phyloP scores from a whole-genome alignment of 208 protist species.

The Acanthamoeba pearcei region DNA sequence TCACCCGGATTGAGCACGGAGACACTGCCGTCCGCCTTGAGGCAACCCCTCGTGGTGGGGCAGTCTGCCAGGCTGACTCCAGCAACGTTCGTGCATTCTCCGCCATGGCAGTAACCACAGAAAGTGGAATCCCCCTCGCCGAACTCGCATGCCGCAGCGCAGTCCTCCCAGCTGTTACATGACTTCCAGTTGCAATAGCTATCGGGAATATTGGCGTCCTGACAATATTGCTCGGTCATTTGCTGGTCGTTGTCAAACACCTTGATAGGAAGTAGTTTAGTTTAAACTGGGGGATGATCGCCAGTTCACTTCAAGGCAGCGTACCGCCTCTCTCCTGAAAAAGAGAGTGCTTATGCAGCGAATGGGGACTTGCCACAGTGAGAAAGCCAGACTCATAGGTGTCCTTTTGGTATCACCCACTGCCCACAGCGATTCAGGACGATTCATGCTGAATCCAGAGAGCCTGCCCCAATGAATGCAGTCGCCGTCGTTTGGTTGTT shows the following conservation, averaged over 20 bases:
- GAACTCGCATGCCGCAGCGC: not conserved
- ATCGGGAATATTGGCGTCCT: no score
- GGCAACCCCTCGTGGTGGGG: no score
- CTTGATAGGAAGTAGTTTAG: no score
- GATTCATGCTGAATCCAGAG: not conserved
- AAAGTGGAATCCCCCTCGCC: no score
- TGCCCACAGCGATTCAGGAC: not conserved
- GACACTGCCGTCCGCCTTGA: no score
- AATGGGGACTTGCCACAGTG: not conserved
- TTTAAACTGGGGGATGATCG: no score
- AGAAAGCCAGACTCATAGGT: not conserved
- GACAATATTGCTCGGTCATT: no score
- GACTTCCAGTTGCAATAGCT: not conserved
- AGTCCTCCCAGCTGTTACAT: not conserved
- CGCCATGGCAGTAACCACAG: not conserved
- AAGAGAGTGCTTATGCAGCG: not conserved
- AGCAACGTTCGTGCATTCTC: not conserved
- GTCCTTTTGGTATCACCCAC: not conserved
- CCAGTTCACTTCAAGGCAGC: no score
- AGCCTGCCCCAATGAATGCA: not conserved
- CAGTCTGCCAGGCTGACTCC: no score
- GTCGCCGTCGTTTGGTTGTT: not conserved
- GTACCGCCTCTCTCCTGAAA: not conserved
- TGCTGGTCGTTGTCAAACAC: no score
- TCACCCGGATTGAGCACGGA: no score